Percentiles rank a stretch among this genome's conserved stretches.
Conservation (phyloP, 1,139 yeast species). For the Candida smagusa region DNA sequence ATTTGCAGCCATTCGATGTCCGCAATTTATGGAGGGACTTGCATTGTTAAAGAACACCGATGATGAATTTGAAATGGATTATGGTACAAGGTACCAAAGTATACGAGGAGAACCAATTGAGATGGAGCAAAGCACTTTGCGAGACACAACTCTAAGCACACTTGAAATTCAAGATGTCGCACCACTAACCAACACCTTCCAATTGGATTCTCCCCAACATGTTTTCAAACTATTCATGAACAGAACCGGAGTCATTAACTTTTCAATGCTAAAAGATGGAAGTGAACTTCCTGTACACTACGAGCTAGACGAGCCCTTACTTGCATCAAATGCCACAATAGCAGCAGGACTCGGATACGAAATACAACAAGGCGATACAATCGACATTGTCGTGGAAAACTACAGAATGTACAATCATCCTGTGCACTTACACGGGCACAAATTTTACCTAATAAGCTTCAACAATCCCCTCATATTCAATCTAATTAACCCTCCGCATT, state of each 20-base stretch:
- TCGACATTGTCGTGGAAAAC: conserved; percentile 30
- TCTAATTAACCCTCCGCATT: conserved; percentile 20
- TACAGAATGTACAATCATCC: conserved; percentile 27
- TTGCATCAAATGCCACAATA: conserved; percentile 9
- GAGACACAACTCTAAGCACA: too few relatives aligned
- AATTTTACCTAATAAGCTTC: conserved; percentile 24
- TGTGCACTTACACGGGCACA: conserved; percentile 36
- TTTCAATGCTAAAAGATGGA: conserved; percentile 25
- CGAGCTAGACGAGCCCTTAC: conserved; percentile 17
- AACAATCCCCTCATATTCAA: conserved; percentile 16
- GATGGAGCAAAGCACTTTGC: too few relatives aligned
- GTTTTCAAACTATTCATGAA: conserved; percentile 22
- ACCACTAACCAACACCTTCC: conserved; percentile 17
- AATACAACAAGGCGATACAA: conserved; percentile 21
- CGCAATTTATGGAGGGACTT: conserved; percentile 29
- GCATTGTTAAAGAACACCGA: conserved; percentile 15
- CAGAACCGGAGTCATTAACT: conserved; percentile 23
- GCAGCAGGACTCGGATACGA: conserved; percentile 13
- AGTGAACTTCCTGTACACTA: conserved; percentile 16
- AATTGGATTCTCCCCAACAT: conserved; percentile 16
- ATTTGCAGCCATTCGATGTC: conserved; percentile 26
- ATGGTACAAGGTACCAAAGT: conserved; percentile 7
- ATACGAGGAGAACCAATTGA: conserved; percentile 6
- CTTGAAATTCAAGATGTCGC: conserved; percentile 5
- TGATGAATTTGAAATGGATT: background rate